Base-by-base conservation (phyloP, 192 early-diverging fungal species). In the Linnemannia hyalina region DNA sequence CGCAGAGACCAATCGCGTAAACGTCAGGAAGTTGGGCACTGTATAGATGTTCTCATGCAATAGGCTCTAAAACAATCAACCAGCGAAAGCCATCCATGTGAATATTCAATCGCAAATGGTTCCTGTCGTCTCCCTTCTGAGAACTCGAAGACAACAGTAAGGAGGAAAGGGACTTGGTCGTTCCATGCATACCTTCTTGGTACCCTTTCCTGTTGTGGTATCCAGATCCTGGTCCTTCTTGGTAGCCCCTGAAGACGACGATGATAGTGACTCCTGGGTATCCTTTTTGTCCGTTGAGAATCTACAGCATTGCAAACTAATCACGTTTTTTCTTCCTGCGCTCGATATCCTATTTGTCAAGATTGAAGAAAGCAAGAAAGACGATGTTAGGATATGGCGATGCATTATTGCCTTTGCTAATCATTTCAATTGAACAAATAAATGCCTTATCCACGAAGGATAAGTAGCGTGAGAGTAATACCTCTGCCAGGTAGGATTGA, bases 11-110 rank as follows among this genome's bases (percentile, higher is more conserved):
- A 99, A 90, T 23, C 98, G 93, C 10, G 93, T 88, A 79, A 96
- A 86, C 6, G 98, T 98, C 74, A 99, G 85, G 13, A 93, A 88
- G 83, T 99, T 99, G 4, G 98, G 97, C 32, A 98, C 87, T 4
- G 96, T 99, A 81, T 95, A 94, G 57, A 99, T 97, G 76, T 96
- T 95, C 85, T 99, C 97, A 35, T 81, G 83, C 8, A 85, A 57
- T 38, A 76, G 32, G 3, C 41, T 63, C 82, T 83, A 73, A 1
- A 22, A 52, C 18, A 6, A 52, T 52, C 18, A 6, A 52, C 49
- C 49, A 26, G 26, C 26, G 20, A 29, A 26, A 65, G 57, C 1
- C 6, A 55, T 60, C n/a, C 55, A 60, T n/a, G 55, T 60, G 55
- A 60, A 23, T 60, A 52, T 52, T 52, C 49, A 52, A 52, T 52